Evolutionary conservation across 2,329 filamentous ascomycete genomes (phyloP).

Genomic region (Didymella exigua): DNA sequence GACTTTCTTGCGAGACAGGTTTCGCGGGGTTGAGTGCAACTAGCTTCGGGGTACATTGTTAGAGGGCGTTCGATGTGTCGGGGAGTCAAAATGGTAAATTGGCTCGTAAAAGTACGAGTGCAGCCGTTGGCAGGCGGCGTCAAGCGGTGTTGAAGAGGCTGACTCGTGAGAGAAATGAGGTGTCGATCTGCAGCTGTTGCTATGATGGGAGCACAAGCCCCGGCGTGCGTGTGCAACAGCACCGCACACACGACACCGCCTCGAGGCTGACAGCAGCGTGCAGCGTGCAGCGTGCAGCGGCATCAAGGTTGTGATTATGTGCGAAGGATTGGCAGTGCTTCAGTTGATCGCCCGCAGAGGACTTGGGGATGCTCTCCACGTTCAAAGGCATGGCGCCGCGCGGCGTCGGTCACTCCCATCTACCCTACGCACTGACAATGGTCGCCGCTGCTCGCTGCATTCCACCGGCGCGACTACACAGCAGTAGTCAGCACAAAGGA

Average conservation of each 20-base stretch:
- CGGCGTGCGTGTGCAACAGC: not conserved
- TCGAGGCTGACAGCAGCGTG: not conserved
- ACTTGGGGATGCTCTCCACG: not conserved
- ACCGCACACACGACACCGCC: not conserved
- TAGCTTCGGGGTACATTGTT: not conserved
- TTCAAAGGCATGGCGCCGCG: conserved; percentile 1
- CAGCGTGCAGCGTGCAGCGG: not conserved
- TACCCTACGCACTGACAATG: not conserved
- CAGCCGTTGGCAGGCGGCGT: not conserved
- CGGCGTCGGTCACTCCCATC: not conserved
- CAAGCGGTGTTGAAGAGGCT: conserved; percentile 13
- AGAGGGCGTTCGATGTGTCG: not conserved
- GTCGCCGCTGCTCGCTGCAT: not conserved
- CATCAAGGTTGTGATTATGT: not conserved
- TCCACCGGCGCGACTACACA: conserved; percentile 1
- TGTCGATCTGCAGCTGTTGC: conserved; percentile 2
- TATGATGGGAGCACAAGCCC: not conserved
- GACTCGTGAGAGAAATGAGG: conserved; percentile 5
- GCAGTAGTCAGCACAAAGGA: not conserved
- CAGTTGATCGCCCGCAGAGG: not conserved
- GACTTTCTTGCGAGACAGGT: not conserved
- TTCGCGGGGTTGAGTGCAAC: not conserved
- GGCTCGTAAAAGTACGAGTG: not conserved
- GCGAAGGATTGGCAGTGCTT: not conserved
- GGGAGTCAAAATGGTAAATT: not conserved